Base-by-base conservation (phyloP, 768 basidiomycete genomes). In the Cystobasidium onofrii region DNA sequence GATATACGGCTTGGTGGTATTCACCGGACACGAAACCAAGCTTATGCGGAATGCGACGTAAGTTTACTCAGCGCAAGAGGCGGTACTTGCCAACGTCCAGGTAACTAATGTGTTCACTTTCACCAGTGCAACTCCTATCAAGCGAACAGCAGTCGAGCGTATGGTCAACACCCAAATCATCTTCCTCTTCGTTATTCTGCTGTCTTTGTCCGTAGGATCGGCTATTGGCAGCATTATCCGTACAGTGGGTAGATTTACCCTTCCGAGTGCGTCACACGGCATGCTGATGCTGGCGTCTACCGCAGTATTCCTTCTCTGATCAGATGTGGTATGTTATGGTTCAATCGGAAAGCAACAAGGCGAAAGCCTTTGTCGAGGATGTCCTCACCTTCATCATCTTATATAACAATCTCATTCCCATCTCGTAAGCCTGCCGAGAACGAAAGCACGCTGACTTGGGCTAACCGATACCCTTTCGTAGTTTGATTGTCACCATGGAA, bases 331-430 rank as follows among this genome's bases (percentile, higher is more conserved):
- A 97, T 82, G 85, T 98, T 23, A 82, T 87, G 52, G 86, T 90
- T 75, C 84, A 78, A 23, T 77, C 80, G 17, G 73, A 77, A 1
- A 74, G 80, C 3, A 82, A 80, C 75, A 83, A 81, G 76, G 83
- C 89, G 71, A 88, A 86, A 80, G 84, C 84, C 57, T 94, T 94
- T 80, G 85, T 90, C 64, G 91, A 96, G 91, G 95, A 99, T 81
- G 92, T 98, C 73, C 85, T 99, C 44, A 98, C 96, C 12, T 99
- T 97, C 84, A 91, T 98, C 82, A 95, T 99, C 81, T 85, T 97
- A 46, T 98, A 97, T 85, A 98, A 97, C 84, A 99, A 98, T 83
- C 86, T 99, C 77, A 98, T 99, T 75, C 95, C 95, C 1, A 99
- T 99, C 79, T 98, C 95, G 71, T 83, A 65, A 57, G 82, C 15